Conservation (phyloP, 495 filamentous ascomycete species). For the Penicillium diatomitis region DNA sequence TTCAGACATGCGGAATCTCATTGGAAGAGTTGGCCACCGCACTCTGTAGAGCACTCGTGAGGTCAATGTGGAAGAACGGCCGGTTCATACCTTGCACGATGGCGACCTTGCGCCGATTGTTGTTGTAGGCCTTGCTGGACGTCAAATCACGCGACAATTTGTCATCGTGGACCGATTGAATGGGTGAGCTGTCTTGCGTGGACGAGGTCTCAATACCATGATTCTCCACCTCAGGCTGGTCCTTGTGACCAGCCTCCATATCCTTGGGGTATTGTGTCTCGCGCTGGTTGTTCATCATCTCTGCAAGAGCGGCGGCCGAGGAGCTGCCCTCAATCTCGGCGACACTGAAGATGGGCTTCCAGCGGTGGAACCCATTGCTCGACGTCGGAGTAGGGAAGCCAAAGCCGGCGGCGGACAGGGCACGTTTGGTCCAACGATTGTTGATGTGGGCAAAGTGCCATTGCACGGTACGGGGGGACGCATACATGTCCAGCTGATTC, state of each 20-base stretch:
- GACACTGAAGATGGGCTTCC: conserved; percentile 95
- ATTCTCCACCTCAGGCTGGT: conserved; percentile 18
- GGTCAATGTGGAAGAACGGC: conserved; percentile 90
- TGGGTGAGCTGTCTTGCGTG: conserved; percentile 16
- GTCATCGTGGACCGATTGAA: conserved; percentile 16
- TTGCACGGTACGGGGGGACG: conserved; percentile 74
- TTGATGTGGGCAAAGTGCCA: conserved; percentile 95
- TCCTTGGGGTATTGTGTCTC: conserved; percentile 30
- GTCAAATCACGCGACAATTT: conserved; percentile 40
- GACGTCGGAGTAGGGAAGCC: conserved; percentile 68
- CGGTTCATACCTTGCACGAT: conserved; percentile 77
- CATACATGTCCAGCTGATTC: conserved; percentile 90
- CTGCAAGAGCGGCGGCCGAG: conserved; percentile 56
- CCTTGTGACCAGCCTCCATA: conserved; percentile 33
- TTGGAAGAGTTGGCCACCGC: conserved; percentile 61
- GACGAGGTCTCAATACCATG: conserved; percentile 23
- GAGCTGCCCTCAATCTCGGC: conserved; percentile 71
- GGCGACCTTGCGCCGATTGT: conserved; percentile 40
- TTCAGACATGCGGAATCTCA: conserved; percentile 13
- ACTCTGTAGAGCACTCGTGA: conserved; percentile 85
- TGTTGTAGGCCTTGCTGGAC: conserved; percentile 35
- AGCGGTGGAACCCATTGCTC: conserved; percentile 51
- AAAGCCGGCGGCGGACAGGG: conserved; percentile 85
- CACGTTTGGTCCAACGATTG: conserved; percentile 97
- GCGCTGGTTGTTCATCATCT: conserved; percentile 50